A percentile compares a stretch with the other conserved stretches of the same genome.
These are phyloP conservation scores for Fragaria ananassa DNA, from an alignment of 306 rosid species.

Conservation along the genomic window DNA sequence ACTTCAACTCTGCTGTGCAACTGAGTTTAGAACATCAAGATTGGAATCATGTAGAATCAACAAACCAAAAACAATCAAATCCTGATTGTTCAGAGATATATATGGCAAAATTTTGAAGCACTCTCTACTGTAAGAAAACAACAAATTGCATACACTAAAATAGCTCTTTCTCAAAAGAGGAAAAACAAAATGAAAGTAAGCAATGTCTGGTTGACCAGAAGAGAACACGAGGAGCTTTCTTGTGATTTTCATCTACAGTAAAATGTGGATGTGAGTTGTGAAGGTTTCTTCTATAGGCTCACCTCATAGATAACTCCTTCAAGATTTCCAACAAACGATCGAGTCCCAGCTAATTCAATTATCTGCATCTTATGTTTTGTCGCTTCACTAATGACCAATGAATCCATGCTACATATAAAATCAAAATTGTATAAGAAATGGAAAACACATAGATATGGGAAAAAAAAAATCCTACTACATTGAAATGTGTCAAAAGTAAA, in stretches of 20 bases:
- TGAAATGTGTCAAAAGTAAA: background rate
- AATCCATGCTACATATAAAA: constrained; percentile 60
- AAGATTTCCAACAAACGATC: constrained; percentile 48
- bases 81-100: background rate
- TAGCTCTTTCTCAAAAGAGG: background rate
- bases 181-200: background rate
- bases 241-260: background rate
- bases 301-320: constrained; percentile 78
- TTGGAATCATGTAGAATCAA: background rate
- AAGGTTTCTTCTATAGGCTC: constrained; percentile 40
- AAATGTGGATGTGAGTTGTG: background rate
- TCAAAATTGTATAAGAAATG: constrained; percentile 1
- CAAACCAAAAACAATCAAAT: background rate
- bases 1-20: no score
- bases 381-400: constrained; percentile 57
- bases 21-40: no score
- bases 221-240: background rate
- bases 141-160: background rate
- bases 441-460: background rate
- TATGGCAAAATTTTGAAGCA: background rate
- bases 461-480: background rate
- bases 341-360: constrained; percentile 66
- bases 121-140: background rate
- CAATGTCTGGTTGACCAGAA: background rate
- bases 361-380: constrained; percentile 51